Base-by-base conservation (phyloP, 495 filamentous ascomycete species). In the Pyronema domesticum region DNA sequence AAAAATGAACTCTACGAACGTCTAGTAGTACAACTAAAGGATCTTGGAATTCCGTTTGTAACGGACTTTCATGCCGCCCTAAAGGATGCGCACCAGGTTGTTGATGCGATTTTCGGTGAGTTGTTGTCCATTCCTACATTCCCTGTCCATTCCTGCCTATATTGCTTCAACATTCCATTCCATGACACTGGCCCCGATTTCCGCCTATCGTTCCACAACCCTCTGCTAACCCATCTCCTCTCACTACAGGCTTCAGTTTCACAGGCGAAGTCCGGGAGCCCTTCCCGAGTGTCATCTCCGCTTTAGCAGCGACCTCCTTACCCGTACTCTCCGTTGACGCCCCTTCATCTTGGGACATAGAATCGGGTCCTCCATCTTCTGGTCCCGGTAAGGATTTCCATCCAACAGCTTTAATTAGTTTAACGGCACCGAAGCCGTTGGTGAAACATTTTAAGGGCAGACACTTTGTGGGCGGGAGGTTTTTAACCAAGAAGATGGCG, bases 351-450 rank as follows among this genome's bases (percentile, higher is more conserved):
- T 98, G 91, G 91, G 82, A 89, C 70, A 88, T 98, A 37, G 82
- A 94, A 60, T 70, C 68, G 2, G 91, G 91, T 0, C 89, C 89
- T 15, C 88, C 89, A 17, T 69, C 73, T 52, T 73, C 76, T 1
- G 91, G 89, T 0, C 79, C 86, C 0, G 91, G 86, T 6, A 78
- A 79, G 57, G 81, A 74, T 17, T 95, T 93, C 62, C 76, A 82
- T 66, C 91, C 91, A 19, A 68, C 72, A 43, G 78, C 79, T 46
- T 67, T 98, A 57, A 78, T 98, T 58, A 94, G 85, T 62, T 70
- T 98, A 67, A 94, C 93, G 48, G 93, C 91, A 42, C 88, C 91
- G 36, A 98, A 98, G 70, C 89, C 88, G n/a, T 71, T 94, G 50
- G 83, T 87, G 19, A 83, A 80, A 68, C 78, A 75, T 61, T 96